Evolutionary conservation across 192 early-diverging fungal species (phyloP), one percentile per base, ranked within the genome.

Genomic region (Backusella circina): DNA sequence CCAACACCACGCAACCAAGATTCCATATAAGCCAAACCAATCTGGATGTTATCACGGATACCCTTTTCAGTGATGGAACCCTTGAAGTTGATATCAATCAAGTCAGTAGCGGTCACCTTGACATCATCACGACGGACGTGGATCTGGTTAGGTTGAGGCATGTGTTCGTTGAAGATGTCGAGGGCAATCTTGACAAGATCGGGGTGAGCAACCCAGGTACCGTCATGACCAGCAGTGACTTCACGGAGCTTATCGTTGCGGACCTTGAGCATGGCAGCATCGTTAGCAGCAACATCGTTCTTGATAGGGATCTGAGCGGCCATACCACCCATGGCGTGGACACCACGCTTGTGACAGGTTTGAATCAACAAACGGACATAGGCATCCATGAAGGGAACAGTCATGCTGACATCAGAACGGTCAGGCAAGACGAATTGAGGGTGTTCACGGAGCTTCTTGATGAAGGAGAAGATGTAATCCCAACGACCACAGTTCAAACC

Each of bases 241-340:
- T 99, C 97, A 83, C 97, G 93, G 70, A 92, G 86, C 87, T 99
- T 99, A 84, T 99, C 97, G 67, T 92, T 91, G 77, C 93, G 91
- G 54, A 99, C 97, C 89, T 97, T 97, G 81, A 89, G 87, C 84
- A 97, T 92, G 65, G 95, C 96, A 23, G 91, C 90, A 73, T 94
- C 88, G 87, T 99, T 99, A 57, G 96, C 96, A 47, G 88, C 82
- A 67, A 86, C 75, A 82, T 99, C 91, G 88, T 94, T 91, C 90
- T 97, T 97, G 91, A 99, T 97, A 70, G 97, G 97, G 82, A 99
- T 99, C 85, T 96, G 94, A 57, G 97, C 97, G 35, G 97, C 95
- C 97, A 99, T 99, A 38, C 97, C 97, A 78, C 97, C 97, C 97
- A 99, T 99, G 39, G 97, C 97, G 79, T 99, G 97, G 18, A 99